Evolutionary conservation across 1,139 yeast species (phyloP).

Genomic region (Fermentozyma sake): DNA sequence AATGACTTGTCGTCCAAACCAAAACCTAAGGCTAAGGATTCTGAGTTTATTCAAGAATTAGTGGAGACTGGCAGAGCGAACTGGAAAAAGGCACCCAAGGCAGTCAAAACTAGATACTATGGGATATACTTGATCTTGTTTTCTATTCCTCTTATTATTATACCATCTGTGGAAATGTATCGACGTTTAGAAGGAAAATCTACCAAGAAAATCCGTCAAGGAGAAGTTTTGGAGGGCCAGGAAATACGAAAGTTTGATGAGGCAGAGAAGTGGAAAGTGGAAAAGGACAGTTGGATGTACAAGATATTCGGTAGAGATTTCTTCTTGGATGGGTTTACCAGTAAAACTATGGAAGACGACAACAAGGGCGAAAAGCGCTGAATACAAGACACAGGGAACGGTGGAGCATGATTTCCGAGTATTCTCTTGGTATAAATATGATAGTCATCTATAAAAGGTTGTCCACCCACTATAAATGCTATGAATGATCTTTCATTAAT

Average conservation of each 20-base stretch:
- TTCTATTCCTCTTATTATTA: constrained; percentile 34
- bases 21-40: constrained; percentile 16
- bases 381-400: not conserved
- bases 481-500: not conserved
- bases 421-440: not conserved
- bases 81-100: constrained; percentile 45
- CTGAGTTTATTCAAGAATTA: constrained; percentile 32
- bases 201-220: constrained; percentile 39
- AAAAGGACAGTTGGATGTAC: constrained; percentile 35
- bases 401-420: not conserved
- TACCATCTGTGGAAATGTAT: constrained; percentile 35
- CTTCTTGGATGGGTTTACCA: constrained; percentile 44
- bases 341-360: constrained; percentile 31
- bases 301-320: constrained; percentile 41
- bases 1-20: constrained; percentile 8
- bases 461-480: not conserved
- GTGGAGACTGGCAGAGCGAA: constrained; percentile 40
- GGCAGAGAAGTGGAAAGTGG: constrained; percentile 38
- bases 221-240: constrained; percentile 34
- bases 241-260: constrained; percentile 34
- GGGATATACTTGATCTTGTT: constrained; percentile 38
- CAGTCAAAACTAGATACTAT: constrained; percentile 32
- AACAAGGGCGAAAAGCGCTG: constrained; percentile 1
- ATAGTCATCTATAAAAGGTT: not conserved
- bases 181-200: constrained; percentile 39